These are phyloP conservation scores for Backusella tuberculispora DNA, from an alignment of 192 early-diverging fungal genomes.

Conservation along the genomic window DNA sequence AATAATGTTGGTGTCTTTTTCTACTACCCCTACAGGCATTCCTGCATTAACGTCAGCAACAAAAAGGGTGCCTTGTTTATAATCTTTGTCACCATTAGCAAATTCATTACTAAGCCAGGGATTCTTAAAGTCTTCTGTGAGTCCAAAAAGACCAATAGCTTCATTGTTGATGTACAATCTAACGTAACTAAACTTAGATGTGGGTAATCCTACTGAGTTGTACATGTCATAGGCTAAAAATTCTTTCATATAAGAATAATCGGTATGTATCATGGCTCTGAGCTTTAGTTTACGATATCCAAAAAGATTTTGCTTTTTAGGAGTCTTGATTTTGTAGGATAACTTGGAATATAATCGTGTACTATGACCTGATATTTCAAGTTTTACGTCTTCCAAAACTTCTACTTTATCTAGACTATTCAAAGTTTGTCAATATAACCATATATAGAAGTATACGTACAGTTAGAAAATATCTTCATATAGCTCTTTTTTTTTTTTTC, in stretches of 20 bases:
- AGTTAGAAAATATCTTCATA: too few relatives aligned
- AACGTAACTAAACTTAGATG: neutral
- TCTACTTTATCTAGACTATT: neutral
- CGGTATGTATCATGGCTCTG: neutral
- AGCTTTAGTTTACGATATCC: constrained; percentile 4
- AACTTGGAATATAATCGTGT: neutral
- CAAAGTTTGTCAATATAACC: neutral
- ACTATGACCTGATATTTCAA: neutral
- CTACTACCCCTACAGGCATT: neutral
- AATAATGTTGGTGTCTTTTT: neutral
- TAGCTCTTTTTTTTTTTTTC: too few relatives aligned
- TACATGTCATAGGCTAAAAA: neutral
- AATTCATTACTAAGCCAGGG: constrained; percentile 35
- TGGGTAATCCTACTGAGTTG: constrained; percentile 4
- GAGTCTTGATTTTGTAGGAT: constrained; percentile 1
- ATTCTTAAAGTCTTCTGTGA: constrained; percentile 35
- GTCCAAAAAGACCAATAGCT: constrained; percentile 17
- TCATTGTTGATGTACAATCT: constrained; percentile 1
- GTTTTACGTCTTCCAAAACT: neutral
- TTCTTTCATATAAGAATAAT: constrained; percentile 4
- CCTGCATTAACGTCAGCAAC: neutral
- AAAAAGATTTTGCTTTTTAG: neutral
- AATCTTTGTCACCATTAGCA: constrained; percentile 36
- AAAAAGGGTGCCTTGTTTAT: constrained; percentile 4
- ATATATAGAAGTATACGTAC: neutral